Evolutionary conservation across 306 rosid species (phyloP).

Genomic region (Dryas drummondii): DNA sequence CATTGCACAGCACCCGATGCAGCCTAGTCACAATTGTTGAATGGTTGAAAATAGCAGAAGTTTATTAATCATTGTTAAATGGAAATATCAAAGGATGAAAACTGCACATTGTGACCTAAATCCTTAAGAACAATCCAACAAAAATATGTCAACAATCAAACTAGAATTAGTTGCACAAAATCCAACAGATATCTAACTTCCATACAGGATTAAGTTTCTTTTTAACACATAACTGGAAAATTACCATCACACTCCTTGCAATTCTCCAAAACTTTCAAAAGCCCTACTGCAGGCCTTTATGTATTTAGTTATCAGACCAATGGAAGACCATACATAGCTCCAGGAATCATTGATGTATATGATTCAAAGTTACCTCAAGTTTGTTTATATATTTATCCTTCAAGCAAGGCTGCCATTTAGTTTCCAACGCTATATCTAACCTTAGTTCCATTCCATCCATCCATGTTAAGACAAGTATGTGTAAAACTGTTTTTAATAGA

Average conservation of each 20-base stretch:
- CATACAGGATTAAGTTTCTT: too few relatives aligned
- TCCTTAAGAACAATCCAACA: background rate
- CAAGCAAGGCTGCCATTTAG: too few relatives aligned
- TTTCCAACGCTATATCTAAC: background rate
- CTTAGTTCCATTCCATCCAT: background rate
- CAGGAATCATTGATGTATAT: background rate
- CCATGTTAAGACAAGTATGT: background rate
- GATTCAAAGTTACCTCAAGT: background rate
- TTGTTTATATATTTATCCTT: background rate
- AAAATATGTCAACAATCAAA: background rate
- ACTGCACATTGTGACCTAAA: background rate
- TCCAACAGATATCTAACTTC: background rate
- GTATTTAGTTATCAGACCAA: background rate
- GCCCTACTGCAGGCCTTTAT: background rate
- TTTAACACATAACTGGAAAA: background rate
- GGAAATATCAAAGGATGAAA: slow-evolving; percentile 14
- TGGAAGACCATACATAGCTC: background rate
- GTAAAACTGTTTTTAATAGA: background rate
- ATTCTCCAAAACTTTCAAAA: background rate
- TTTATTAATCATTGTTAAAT: background rate
- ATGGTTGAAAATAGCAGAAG: slow-evolving; percentile 11
- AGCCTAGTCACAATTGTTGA: slow-evolving; percentile 55
- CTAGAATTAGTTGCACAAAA: background rate
- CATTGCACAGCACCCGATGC: slow-evolving; percentile 99
- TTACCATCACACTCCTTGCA: background rate